These are phyloP conservation scores for Globisporangium spiculum DNA, from an alignment of 352 stramenopile species.

Conservation along the genomic window DNA sequence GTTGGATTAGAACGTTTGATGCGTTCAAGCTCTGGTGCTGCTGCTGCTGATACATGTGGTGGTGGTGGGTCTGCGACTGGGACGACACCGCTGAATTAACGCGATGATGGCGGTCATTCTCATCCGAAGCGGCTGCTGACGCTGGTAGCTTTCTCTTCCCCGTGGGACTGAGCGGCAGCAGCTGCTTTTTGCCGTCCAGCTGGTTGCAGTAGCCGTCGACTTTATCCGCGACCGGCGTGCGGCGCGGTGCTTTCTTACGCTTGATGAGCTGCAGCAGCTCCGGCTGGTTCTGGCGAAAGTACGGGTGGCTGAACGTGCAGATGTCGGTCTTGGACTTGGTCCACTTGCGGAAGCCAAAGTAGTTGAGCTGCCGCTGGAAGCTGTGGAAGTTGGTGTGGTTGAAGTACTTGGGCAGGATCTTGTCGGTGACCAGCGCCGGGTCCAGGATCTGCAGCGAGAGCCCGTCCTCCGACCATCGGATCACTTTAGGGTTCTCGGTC, in stretches of 20 bases:
- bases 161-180: constrained; percentile 35
- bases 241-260: constrained; percentile 69
- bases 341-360: constrained; percentile 85
- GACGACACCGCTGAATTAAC: neutral
- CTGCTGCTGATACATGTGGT: constrained; percentile 7
- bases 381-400: constrained; percentile 89
- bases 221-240: constrained; percentile 24
- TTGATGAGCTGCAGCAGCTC: constrained; percentile 79
- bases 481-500: constrained; percentile 42
- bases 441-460: constrained; percentile 52
- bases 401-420: constrained; percentile 87
- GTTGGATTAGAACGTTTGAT: constrained; percentile 29
- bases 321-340: constrained; percentile 74
- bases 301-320: constrained; percentile 84
- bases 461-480: constrained; percentile 49
- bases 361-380: constrained; percentile 88
- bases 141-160: constrained; percentile 42
- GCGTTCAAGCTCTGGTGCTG: constrained; percentile 20
- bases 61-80: neutral
- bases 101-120: neutral
- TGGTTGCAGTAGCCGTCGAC: constrained; percentile 18
- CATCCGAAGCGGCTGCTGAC: neutral
- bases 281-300: constrained; percentile 70
- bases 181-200: constrained; percentile 28
- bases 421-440: constrained; percentile 43